A percentile compares a stretch with the other conserved stretches of the same genome.
Conservation (phyloP, 805 yeast genomes). For the Candida sanyiensis region DNA sequence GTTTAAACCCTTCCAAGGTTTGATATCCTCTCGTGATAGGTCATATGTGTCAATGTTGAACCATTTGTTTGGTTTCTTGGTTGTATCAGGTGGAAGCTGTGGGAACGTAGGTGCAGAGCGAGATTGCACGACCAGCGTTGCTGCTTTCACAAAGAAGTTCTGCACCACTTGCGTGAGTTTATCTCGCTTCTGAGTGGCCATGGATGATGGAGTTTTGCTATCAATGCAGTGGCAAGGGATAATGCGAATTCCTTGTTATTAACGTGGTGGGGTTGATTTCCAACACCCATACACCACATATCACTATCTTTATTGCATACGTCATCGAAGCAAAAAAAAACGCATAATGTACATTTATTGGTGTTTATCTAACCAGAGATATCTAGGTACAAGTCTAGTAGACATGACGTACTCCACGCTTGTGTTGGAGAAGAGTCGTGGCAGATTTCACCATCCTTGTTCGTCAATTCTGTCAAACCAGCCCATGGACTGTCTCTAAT, state of each 20-base stretch:
- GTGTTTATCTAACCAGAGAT: constrained; percentile 1
- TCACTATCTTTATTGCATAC: too few relatives aligned
- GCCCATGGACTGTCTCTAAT: constrained; percentile 80
- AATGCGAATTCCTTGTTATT: too few relatives aligned
- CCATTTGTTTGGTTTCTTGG: constrained; percentile 49
- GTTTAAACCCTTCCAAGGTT: constrained; percentile 48
- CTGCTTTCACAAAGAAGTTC: constrained; percentile 61
- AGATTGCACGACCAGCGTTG: constrained; percentile 49
- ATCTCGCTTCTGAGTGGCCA: constrained; percentile 18
- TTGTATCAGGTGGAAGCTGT: background rate
- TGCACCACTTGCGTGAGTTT: constrained; percentile 25
- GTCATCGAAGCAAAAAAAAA: too few relatives aligned
- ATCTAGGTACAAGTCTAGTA: constrained; percentile 75
- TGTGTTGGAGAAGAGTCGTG: constrained; percentile 90
- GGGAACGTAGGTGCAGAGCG: constrained; percentile 26
- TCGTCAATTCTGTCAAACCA: constrained; percentile 88
- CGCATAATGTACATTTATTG: background rate
- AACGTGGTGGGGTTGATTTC: too few relatives aligned
- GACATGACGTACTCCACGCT: constrained; percentile 91
- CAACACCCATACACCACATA: background rate
- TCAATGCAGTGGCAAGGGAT: background rate
- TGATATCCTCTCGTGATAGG: constrained; percentile 47
- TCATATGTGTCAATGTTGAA: constrained; percentile 47
- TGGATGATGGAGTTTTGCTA: too few relatives aligned
- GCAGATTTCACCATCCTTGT: constrained; percentile 79